Base-by-base conservation (phyloP, 768 basidiomycete species). In the Boletus insuetus region DNA sequence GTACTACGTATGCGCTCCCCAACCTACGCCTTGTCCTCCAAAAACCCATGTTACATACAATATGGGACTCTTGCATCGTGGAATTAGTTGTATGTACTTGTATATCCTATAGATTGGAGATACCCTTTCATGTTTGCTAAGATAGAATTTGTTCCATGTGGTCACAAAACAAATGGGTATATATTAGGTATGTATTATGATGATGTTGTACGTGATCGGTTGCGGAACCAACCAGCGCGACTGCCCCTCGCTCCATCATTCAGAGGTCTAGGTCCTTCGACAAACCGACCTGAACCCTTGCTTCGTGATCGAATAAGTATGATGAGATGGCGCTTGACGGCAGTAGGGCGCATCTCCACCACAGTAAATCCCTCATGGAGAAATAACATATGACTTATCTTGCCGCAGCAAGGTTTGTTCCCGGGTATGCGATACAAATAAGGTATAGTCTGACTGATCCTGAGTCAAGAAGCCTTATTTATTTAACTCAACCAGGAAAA, bases 71-170 rank as follows among this genome's bases (percentile, higher is more conserved):
- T 64, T 41, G 53, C 40, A 50, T 35, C 52, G 46, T 51, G 51
- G 56, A 58, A 55, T 34, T 56, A 49, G 44, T 49, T 61, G 61
- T 66, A 63, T 61, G 61, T 66, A 63, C 24, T 37, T 41, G 40
- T 47, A 67, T 69, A 58, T 62, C 37, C 53, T 37, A 20, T 67
- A 52, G 54, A 67, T 48, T 47, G 26, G 47, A 49, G 54, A 67
- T 67, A 67, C 66, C 66, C 67, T 12, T 12, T 32, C 37, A 42
- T 56, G 44, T 55, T 53, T 46, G 24, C 43, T 26, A 50, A 51
- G 46, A 41, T 17, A 41, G 17, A 31, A 43, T 51, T 2, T n/a
- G 39, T 16, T n/a, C 22, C 46, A 37, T 16, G 34, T 20, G 46
- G 49, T 29, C 16, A 19, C 22, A 12, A 44, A 26, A 22, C 43